These are phyloP conservation scores for Solanum ossicruentum DNA, from an alignment of 257 asterid species.

Conservation along the genomic window DNA sequence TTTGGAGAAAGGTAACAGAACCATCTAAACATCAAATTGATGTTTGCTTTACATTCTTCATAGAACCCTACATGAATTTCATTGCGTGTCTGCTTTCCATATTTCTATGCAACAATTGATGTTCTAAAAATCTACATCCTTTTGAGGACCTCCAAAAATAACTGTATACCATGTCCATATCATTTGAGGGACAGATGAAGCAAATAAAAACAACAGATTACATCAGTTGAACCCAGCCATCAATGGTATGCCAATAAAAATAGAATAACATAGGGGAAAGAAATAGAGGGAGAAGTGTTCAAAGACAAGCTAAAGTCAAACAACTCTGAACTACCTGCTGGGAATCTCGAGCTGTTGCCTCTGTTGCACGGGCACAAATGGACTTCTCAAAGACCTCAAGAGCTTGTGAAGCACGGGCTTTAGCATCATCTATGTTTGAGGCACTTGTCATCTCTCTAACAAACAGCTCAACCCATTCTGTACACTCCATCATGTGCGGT, in stretches of 20 bases:
- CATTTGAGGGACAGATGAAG: not conserved
- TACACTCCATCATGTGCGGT: constrained; percentile 12
- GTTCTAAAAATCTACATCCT: not conserved
- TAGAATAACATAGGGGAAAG: not conserved
- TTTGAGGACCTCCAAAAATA: not conserved
- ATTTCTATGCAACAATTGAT: not conserved
- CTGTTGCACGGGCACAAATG: constrained; percentile 25
- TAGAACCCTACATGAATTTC: not conserved
- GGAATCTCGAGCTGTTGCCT: constrained; percentile 48
- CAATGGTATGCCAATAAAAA: not conserved
- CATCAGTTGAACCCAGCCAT: not conserved
- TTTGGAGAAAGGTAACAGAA: not conserved
- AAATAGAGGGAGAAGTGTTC: not conserved
- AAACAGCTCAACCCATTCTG: constrained; percentile 35
- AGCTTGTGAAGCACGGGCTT: constrained; percentile 32
- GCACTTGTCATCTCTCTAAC: constrained; percentile 37
- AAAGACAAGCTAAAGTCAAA: not conserved
- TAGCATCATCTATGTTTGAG: constrained; percentile 32
- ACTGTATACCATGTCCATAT: not conserved
- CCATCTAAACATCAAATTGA: not conserved
- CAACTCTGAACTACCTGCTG: constrained; percentile 38
- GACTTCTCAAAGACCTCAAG: constrained; percentile 37
- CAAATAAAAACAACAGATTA: not conserved
- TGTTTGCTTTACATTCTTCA: not conserved
- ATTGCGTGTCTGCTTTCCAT: not conserved